Percentiles rank a stretch among this genome's conserved stretches.
Evolutionary conservation across 768 basidiomycete genomes (phyloP).

Genomic region (Podaxis pistillaris): DNA sequence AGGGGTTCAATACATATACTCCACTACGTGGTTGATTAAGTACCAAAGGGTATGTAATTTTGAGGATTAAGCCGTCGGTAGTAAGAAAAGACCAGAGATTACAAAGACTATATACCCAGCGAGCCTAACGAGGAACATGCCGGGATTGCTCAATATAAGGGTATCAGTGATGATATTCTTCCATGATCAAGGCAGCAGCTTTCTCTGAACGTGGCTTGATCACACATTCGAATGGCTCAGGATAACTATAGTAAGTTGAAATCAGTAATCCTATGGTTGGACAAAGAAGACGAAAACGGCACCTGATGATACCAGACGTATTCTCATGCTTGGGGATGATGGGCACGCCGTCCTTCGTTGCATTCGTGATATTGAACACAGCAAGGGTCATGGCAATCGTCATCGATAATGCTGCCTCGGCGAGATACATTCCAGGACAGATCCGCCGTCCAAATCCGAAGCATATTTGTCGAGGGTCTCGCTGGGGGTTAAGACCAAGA

Average conservation of each 20-base stretch:
- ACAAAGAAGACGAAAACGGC: constrained; percentile 10
- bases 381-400: constrained; percentile 44
- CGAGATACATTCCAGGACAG: constrained; percentile 50
- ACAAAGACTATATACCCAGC: too few species aligned
- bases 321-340: constrained; percentile 44
- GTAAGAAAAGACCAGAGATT: neutral
- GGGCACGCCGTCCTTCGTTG: constrained; percentile 40
- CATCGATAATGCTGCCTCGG: constrained; percentile 49
- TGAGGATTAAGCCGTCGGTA: too few species aligned
- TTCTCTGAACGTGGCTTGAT: constrained; percentile 29
- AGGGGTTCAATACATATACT: too few species aligned
- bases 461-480: constrained; percentile 38
- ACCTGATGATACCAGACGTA: constrained; percentile 46
- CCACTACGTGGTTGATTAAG: too few species aligned
- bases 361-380: constrained; percentile 45
- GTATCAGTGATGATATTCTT: constrained; percentile 14
- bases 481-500: constrained; percentile 34
- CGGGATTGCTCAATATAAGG: neutral
- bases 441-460: constrained; percentile 50
- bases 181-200: constrained; percentile 23
- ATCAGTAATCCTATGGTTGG: neutral
- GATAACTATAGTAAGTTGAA: constrained; percentile 21
- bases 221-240: constrained; percentile 28
- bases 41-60: too few species aligned
- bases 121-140: too few species aligned